Base-by-base conservation (phyloP, 352 stramenopile species). In the Globisporangium cystogenes region DNA sequence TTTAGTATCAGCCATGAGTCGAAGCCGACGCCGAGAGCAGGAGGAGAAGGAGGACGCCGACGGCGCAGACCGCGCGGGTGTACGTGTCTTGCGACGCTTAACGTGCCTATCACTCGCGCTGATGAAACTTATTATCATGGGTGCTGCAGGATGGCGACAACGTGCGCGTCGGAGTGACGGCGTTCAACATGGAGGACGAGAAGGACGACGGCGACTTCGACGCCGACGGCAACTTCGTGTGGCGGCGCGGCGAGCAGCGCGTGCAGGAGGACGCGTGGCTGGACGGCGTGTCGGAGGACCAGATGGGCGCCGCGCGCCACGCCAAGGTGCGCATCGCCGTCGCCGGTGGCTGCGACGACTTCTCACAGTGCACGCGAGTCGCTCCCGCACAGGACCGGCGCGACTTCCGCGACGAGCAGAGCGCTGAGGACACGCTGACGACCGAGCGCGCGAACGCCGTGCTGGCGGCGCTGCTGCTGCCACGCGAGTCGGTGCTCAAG, bases 151-250 rank as follows among this genome's bases (percentile, higher is more conserved):
- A 54, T 31, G 62, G 40, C 43, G 51, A 45, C 31, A 68, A 54
- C 43, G 70, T 66, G 43, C 61, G 54, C 48, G 72, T 64, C 18
- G 78, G 74, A 5, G 67, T 92, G 62, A 94, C 83, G 18, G 62
- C 72, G 50, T 94, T 94, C 67, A 70, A 94, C 51, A 84, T 94
- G 74, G 69, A 90, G 27, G 83, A 94, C 55, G 83, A 94, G 60
- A 77, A 87, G 49, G 83, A 94, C 40, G 83, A 94, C 43, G 83
- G 83, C 37, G 74, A 91, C 57, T 94, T 94, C 53, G 83, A 94
- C 64, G 74, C 76, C 15, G 61, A 71, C 24, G 83, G 79, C 49
- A 85, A 89, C 55, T 94, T 90, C 51, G 71, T 92, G 31, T 94
- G 83, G 83, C 79, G 86, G 57, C 76, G 82, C 3, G 80, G 88